These are phyloP conservation scores for Pneumocystis sp. DNA, from an alignment of 1,139 yeast genomes.

Conservation along the genomic window DNA sequence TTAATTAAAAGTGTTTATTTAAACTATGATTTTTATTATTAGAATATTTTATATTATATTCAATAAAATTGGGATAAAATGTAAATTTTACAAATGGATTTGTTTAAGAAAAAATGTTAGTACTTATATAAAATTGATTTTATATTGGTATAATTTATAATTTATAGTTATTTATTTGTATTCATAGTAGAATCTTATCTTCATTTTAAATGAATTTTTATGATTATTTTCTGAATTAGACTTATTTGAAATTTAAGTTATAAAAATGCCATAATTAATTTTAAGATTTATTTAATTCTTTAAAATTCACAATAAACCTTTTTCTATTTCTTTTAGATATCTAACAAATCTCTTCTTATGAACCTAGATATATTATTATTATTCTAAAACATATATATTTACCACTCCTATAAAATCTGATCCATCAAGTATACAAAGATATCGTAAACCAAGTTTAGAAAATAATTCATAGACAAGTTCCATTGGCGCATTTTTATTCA, in stretches of 20 bases:
- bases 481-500: constrained; percentile 10
- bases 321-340: constrained; percentile 2
- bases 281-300: background rate
- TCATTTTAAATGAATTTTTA: no score
- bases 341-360: background rate
- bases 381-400: background rate
- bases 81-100: background rate
- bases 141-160: background rate
- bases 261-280: background rate
- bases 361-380: background rate
- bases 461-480: constrained; percentile 12
- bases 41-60: no score
- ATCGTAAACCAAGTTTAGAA: constrained; percentile 9
- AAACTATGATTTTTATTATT: no score
- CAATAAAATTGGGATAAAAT: no score
- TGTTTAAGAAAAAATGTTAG: background rate
- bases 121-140: background rate
- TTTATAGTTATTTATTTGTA: background rate
- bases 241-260: background rate
- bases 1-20: no score
- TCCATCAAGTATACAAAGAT: constrained; percentile 8
- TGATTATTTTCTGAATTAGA: background rate
- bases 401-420: constrained; percentile 3
- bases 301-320: background rate
- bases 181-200: background rate